Evolutionary conservation across 805 yeast species (phyloP).

Genomic region (Candida railenensis): DNA sequence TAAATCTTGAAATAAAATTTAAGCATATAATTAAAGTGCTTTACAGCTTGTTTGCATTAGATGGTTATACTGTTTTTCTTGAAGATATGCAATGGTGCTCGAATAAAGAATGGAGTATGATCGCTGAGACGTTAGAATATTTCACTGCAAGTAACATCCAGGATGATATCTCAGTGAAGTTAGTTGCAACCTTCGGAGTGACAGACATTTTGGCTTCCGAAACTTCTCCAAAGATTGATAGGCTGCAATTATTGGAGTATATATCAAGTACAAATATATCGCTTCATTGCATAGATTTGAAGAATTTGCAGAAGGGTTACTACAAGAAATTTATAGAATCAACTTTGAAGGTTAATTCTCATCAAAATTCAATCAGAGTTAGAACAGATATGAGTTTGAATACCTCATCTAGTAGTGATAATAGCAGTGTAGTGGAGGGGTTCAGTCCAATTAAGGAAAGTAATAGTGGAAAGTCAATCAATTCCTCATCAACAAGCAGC

Average conservation of each 20-base stretch:
- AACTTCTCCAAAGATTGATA: not conserved
- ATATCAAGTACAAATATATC: not conserved
- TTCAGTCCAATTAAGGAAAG: not conserved
- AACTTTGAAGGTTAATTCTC: not conserved
- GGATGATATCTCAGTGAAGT: slow-evolving; percentile 9
- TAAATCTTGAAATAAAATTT: slow-evolving; percentile 37
- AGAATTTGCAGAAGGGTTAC: slow-evolving; percentile 5
- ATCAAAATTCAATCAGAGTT: slow-evolving; percentile 4
- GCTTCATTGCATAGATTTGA: slow-evolving; percentile 12
- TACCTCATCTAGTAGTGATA: not conserved
- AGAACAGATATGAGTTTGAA: not conserved
- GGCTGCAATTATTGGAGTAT: not conserved
- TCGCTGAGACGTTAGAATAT: slow-evolving; percentile 25
- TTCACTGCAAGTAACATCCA: slow-evolving; percentile 10
- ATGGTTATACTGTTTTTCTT: slow-evolving; percentile 44
- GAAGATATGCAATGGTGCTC: slow-evolving; percentile 50
- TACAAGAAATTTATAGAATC: slow-evolving; percentile 5
- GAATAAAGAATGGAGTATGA: slow-evolving; percentile 24
- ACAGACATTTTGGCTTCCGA: not conserved
- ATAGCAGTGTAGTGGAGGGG: not conserved
- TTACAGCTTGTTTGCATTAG: slow-evolving; percentile 37
- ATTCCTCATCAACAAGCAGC: not conserved
- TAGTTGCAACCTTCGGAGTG: slow-evolving; percentile 7
- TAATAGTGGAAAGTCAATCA: not conserved
- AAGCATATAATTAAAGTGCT: slow-evolving; percentile 42